These are phyloP conservation scores for Lodderomyces oxycetoniae DNA, from an alignment of 1,139 yeast species.

Conservation along the genomic window DNA sequence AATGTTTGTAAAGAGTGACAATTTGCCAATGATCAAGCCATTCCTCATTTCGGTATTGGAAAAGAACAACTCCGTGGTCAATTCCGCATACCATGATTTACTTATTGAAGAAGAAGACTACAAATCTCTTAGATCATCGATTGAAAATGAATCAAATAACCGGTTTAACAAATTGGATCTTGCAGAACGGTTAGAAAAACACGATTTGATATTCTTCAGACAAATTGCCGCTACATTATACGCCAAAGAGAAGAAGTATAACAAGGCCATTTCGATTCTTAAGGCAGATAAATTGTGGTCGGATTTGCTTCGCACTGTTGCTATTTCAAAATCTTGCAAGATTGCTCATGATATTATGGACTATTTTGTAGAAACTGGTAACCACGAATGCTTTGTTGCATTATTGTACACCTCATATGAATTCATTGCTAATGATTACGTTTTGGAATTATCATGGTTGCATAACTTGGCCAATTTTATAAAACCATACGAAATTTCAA, in stretches of 20 bases:
- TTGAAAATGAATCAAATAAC: slow-evolving; percentile 74
- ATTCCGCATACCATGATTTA: slow-evolving; percentile 91
- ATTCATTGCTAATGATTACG: slow-evolving; percentile 74
- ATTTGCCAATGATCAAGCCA: slow-evolving; percentile 92
- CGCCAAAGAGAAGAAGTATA: slow-evolving; percentile 91
- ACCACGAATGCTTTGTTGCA: slow-evolving; percentile 93
- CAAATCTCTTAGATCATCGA: slow-evolving; percentile 80
- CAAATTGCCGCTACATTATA: slow-evolving; percentile 92
- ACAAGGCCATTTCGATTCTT: slow-evolving; percentile 80
- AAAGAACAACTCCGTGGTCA: slow-evolving; percentile 86
- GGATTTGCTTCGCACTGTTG: slow-evolving; percentile 89
- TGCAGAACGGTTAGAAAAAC: slow-evolving; percentile 91
- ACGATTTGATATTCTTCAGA: slow-evolving; percentile 85
- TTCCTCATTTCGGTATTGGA: slow-evolving; percentile 87
- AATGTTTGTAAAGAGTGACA: slow-evolving; percentile 92
- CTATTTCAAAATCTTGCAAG: slow-evolving; percentile 72
- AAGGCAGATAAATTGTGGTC: slow-evolving; percentile 93
- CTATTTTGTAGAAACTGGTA: slow-evolving; percentile 95
- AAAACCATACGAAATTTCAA: slow-evolving; percentile 86
- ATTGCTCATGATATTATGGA: slow-evolving; percentile 85
- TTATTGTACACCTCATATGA: slow-evolving; percentile 84
- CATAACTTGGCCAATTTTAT: slow-evolving; percentile 72
- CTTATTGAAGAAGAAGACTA: slow-evolving; percentile 96
- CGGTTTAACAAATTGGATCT: slow-evolving; percentile 88
- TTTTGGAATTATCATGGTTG: slow-evolving; percentile 87